Conservation (phyloP, 2,329 filamentous ascomycete genomes). For the Cladobotryum mycophilum region DNA sequence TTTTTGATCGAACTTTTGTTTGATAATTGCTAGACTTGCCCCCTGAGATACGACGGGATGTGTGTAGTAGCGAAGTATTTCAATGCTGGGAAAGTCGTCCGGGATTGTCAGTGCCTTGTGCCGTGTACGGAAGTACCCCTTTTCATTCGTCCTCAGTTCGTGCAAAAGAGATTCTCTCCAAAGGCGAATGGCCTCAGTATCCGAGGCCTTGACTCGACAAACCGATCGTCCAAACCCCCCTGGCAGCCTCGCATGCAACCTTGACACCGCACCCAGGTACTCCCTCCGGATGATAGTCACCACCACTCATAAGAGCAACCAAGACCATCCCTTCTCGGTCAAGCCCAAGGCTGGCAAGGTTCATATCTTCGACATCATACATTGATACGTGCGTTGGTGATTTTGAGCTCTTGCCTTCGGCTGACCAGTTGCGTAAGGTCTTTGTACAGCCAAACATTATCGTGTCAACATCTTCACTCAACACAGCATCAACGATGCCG, state of each 20-base stretch:
- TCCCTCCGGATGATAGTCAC: constrained; percentile 86
- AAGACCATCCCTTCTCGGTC: constrained; percentile 88
- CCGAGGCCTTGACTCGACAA: constrained; percentile 56
- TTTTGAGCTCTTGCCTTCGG: constrained; percentile 60
- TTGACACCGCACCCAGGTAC: constrained; percentile 84
- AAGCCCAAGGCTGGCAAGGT: constrained; percentile 50
- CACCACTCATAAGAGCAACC: constrained; percentile 89
- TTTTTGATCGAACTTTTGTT: constrained; percentile 19
- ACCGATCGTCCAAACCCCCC: constrained; percentile 78
- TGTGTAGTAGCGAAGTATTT: constrained; percentile 80
- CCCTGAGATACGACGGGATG: constrained; percentile 73
- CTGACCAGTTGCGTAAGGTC: constrained; percentile 77
- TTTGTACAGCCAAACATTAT: constrained; percentile 89
- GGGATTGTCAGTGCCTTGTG: constrained; percentile 72
- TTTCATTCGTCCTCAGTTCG: constrained; percentile 79
- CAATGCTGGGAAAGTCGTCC: constrained; percentile 70
- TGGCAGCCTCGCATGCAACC: constrained; percentile 81
- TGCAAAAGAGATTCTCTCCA: constrained; percentile 70
- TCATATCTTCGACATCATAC: constrained; percentile 59
- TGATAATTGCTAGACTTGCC: constrained; percentile 33
- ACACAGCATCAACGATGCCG: constrained; percentile 83
- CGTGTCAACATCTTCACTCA: constrained; percentile 95
- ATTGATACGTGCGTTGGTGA: constrained; percentile 79
- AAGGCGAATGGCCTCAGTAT: constrained; percentile 50
- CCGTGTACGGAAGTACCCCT: constrained; percentile 68